Evolutionary conservation across 352 stramenopile species (phyloP).

Genomic region (Phytophthora nicotianae): DNA sequence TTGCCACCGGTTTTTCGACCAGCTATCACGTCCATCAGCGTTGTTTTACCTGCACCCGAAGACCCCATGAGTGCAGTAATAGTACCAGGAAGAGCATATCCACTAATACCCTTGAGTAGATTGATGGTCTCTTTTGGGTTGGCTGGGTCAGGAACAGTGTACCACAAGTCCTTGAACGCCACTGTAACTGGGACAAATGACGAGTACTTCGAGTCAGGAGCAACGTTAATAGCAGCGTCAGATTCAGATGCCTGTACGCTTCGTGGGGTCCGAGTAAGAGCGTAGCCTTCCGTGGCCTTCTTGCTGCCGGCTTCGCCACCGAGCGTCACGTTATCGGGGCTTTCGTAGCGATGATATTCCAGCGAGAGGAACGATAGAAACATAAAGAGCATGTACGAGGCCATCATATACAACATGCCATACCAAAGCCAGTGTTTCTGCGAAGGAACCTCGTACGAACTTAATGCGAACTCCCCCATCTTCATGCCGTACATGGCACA

Average conservation of each 20-base stretch:
- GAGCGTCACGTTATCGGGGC: neutral
- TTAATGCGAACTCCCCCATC: neutral
- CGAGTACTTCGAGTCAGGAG: neutral
- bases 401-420: neutral
- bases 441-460: no score
- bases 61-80: constrained; percentile 1
- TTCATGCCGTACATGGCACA: neutral
- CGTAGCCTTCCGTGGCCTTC: neutral
- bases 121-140: neutral
- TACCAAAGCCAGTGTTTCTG: neutral
- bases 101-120: neutral
- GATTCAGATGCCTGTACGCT: neutral
- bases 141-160: neutral
- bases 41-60: constrained; percentile 5
- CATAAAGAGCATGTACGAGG: neutral
- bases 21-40: constrained; percentile 1
- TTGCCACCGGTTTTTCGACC: neutral
- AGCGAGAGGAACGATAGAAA: neutral
- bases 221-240: neutral
- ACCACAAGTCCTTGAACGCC: neutral
- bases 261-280: neutral
- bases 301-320: neutral
- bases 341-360: neutral
- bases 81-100: neutral
- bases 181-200: neutral